These are phyloP conservation scores for Fusarium nodosum DNA, from an alignment of 2,329 filamentous ascomycete genomes.

Conservation along the genomic window DNA sequence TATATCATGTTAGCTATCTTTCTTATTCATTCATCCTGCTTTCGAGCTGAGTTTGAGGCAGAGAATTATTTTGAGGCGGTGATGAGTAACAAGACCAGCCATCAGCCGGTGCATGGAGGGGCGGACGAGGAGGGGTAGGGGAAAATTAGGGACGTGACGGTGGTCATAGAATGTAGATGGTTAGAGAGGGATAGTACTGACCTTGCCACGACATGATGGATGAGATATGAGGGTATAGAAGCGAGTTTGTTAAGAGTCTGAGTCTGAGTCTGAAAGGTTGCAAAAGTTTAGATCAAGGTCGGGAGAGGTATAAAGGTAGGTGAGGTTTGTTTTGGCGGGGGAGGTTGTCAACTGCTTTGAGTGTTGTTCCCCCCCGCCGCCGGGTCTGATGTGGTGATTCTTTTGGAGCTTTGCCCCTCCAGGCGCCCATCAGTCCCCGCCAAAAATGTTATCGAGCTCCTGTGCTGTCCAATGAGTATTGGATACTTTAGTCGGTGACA, in stretches of 20 bases:
- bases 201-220: conserved; percentile 81
- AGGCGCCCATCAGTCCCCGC: conserved; percentile 39
- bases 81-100: conserved; percentile 34
- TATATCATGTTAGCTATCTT: conserved; percentile 49
- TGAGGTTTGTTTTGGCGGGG: conserved; percentile 41
- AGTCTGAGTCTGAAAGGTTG: conserved; percentile 30
- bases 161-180: conserved; percentile 8
- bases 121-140: conserved; percentile 37
- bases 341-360: conserved; percentile 32
- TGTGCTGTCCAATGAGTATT: conserved; percentile 34
- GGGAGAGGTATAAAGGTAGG: conserved; percentile 1
- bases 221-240: conserved; percentile 30
- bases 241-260: conserved; percentile 22
- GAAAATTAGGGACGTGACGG: conserved; percentile 16
- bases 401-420: conserved; percentile 45
- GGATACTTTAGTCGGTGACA: conserved; percentile 24
- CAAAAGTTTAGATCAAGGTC: conserved; percentile 16
- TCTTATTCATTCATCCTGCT: conserved; percentile 1
- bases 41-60: conserved; percentile 33
- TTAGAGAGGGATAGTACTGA: conserved; percentile 54
- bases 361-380: background rate
- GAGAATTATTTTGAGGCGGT: conserved; percentile 49
- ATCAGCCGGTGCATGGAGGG: conserved; percentile 31
- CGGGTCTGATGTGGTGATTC: conserved; percentile 42
- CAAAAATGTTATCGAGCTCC: conserved; percentile 40